phyloP scores from a whole-genome alignment of 805 yeast genomes.

The Starmerella bombicola region DNA sequence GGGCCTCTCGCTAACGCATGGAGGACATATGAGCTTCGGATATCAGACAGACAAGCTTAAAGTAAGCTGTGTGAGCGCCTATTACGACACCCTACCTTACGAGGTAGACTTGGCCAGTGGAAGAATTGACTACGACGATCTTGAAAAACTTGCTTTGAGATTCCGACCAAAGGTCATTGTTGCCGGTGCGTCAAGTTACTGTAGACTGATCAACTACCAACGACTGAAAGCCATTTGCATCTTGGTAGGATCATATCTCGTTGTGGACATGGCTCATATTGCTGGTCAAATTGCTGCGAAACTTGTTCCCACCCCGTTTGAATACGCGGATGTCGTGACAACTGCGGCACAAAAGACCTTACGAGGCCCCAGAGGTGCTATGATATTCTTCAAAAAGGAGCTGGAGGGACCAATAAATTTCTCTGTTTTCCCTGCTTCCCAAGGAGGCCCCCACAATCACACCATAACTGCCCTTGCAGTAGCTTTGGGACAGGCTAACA shows the following conservation, averaged over 20 bases:
- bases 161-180: slow-evolving; percentile 93
- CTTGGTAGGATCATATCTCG: slow-evolving; percentile 87
- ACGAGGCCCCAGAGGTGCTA: slow-evolving; percentile 99
- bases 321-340: slow-evolving; percentile 92
- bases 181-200: slow-evolving; percentile 97
- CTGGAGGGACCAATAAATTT: slow-evolving; percentile 91
- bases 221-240: slow-evolving; percentile 92
- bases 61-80: slow-evolving; percentile 89
- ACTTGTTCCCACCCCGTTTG: slow-evolving; percentile 90
- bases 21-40: slow-evolving; percentile 97
- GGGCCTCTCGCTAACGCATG: slow-evolving; percentile 97
- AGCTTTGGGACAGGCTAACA: slow-evolving; percentile 84
- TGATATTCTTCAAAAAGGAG: slow-evolving; percentile 95
- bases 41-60: slow-evolving; percentile 89
- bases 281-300: slow-evolving; percentile 93
- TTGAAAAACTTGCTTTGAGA: slow-evolving; percentile 76
- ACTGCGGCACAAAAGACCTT: slow-evolving; percentile 97
- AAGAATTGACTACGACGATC: slow-evolving; percentile 86
- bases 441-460: slow-evolving; percentile 99
- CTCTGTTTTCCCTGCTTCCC: slow-evolving; percentile 98
- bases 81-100: slow-evolving; percentile 97
- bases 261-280: slow-evolving; percentile 97
- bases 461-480: slow-evolving; percentile 95
- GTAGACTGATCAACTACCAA: slow-evolving; percentile 88
- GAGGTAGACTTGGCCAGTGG: slow-evolving; percentile 87